Conservation (phyloP, 768 basidiomycete genomes). For the Filobasidium wieringae region DNA sequence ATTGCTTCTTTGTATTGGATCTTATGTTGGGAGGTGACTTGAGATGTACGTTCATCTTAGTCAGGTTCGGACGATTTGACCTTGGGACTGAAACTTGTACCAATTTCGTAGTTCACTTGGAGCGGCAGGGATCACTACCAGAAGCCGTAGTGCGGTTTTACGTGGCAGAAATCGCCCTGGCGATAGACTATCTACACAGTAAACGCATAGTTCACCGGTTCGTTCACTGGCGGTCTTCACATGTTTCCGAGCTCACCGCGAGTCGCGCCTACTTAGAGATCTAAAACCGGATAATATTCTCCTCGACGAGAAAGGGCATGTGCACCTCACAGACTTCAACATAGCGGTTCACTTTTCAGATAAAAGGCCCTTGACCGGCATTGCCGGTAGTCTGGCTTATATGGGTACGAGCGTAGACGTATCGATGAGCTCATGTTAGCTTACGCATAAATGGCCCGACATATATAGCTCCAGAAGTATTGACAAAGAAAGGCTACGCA, state of each 20-base stretch:
- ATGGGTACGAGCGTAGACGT: slow-evolving; percentile 54
- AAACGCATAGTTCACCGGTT: slow-evolving; percentile 88
- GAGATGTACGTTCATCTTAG: slow-evolving; percentile 53
- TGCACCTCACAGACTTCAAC: slow-evolving; percentile 96
- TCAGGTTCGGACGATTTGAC: neutral
- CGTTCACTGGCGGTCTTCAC: neutral
- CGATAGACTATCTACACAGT: slow-evolving; percentile 78
- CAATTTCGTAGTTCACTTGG: slow-evolving; percentile 74
- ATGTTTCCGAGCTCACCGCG: neutral
- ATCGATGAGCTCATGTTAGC: neutral
- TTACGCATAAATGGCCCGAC: neutral
- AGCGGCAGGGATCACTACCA: slow-evolving; percentile 59
- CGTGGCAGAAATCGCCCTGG: slow-evolving; percentile 77
- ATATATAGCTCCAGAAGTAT: slow-evolving; percentile 64
- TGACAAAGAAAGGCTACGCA: slow-evolving; percentile 86
- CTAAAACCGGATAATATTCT: slow-evolving; percentile 96
- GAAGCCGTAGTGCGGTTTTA: slow-evolving; percentile 79
- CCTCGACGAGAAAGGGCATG: slow-evolving; percentile 83
- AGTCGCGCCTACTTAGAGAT: slow-evolving; percentile 50
- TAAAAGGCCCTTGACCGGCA: slow-evolving; percentile 71
- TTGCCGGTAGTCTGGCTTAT: slow-evolving; percentile 98
- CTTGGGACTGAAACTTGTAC: too few relatives aligned
- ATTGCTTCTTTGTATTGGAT: slow-evolving; percentile 96
- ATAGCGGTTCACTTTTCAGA: slow-evolving; percentile 97
- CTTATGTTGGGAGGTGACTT: slow-evolving; percentile 94